Evolutionary conservation across 129 eudicot genomes (phyloP).

Genomic region (Silybum marianum): DNA sequence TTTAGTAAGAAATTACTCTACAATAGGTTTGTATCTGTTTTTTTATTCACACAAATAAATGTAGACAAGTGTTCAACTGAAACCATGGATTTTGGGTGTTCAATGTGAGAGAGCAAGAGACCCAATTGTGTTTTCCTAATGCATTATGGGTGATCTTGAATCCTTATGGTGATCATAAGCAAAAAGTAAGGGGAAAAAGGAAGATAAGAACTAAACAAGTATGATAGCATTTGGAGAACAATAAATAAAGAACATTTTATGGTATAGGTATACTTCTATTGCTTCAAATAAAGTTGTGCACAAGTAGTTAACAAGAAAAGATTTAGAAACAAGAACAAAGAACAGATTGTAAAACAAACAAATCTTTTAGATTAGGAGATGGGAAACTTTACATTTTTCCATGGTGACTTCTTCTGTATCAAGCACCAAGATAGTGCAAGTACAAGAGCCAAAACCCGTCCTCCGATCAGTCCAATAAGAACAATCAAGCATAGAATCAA

Average conservation of each 20-base stretch:
- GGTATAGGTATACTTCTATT: slow-evolving; percentile 28
- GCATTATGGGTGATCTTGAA: neutral
- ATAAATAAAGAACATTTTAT: neutral
- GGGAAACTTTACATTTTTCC: slow-evolving; percentile 39
- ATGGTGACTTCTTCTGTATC: slow-evolving; percentile 42
- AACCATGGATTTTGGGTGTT: neutral
- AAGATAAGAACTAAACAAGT: slow-evolving; percentile 15
- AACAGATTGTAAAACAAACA: slow-evolving; percentile 23
- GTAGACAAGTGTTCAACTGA: neutral
- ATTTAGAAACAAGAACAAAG: slow-evolving; percentile 29
- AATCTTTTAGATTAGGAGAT: slow-evolving; percentile 22
- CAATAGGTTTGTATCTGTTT: neutral
- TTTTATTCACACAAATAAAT: neutral
- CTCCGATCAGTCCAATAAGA: slow-evolving; percentile 63
- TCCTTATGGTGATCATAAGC: neutral
- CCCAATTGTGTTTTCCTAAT: neutral
- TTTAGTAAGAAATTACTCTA: neutral
- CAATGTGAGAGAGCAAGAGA: neutral
- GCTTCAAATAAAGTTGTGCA: slow-evolving; percentile 26
- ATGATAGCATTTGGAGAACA: neutral
- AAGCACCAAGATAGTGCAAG: slow-evolving; percentile 66
- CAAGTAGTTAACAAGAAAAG: slow-evolving; percentile 31
- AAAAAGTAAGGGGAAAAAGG: neutral
- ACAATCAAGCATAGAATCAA: slow-evolving; percentile 49
- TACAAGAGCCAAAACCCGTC: slow-evolving; percentile 58